Evolutionary conservation across 2,329 filamentous ascomycete genomes (phyloP), one percentile per base, ranked within the genome.

Genomic region (Amesomyces nigricolor): DNA sequence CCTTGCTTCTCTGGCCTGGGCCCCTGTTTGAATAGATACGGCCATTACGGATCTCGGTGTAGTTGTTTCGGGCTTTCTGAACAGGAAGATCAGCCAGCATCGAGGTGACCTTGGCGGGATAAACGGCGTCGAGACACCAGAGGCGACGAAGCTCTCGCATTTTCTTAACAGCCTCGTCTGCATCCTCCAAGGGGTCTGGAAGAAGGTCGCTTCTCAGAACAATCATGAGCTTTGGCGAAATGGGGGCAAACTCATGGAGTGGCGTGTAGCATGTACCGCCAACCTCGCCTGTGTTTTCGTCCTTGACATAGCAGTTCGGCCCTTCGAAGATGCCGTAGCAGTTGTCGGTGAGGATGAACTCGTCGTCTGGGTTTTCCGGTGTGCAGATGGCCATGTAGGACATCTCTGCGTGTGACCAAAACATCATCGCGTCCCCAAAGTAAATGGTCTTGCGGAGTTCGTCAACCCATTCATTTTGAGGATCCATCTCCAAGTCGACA

Each of bases 371-470:
- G 5, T 62, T 45, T 4, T 57, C 50, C 1, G 64, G 65, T 0
- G 63, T 65, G 51, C 63, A 65, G 17, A 68, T 62, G 11, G 65
- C 59, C 64, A 67, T 65, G 59, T 65, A 67, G 46, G 52, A 62
- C 29, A 38, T 47, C 29, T 64, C 55, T 1, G 47, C 46, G 49
- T 68, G 62, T 14, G 11, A 22, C 17, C 59, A n/a, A 54, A 67
- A 66, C 64, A 63, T 65, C 42, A 47, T 37, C 0, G 64, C 65
- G 40, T 68, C 64, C 0, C 47, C 29, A 0, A n/a, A 30, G 30
- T 63, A 67, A 61, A 67, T 67, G 13, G 51, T 45, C 4, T 57
- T 47, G 4, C 13, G n/a, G 4, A 68, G 51, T n/a, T 64, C 53
- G 5, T 9, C 2, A 1, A 49, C 10, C 65, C 65, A 68, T 5